A percentile compares a stretch with the other conserved stretches of the same genome.
Conservation (phyloP, 306 rosid species). For the Spatholobus suberectus region DNA sequence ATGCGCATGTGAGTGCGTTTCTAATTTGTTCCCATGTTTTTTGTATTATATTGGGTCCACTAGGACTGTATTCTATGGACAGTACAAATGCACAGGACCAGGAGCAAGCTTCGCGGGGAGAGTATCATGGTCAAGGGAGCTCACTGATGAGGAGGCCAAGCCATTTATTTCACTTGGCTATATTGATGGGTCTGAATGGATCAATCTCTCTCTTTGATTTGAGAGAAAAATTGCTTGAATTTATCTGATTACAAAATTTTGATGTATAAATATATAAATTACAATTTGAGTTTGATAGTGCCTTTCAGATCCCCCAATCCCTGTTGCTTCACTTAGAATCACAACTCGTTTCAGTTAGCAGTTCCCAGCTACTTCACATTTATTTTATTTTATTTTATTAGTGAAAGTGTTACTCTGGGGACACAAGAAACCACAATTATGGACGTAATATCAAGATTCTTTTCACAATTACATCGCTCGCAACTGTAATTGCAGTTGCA, state of each 20-base stretch:
- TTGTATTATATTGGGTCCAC: slow-evolving; percentile 40
- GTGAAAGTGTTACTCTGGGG: neutral
- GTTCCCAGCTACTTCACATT: neutral
- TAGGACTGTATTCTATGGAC: slow-evolving; percentile 85
- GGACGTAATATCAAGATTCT: no score
- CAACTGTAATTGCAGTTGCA: no score
- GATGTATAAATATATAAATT: slow-evolving; percentile 16
- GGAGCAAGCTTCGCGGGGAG: slow-evolving; percentile 74
- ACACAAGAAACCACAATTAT: no score
- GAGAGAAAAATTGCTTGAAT: neutral
- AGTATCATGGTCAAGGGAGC: slow-evolving; percentile 83
- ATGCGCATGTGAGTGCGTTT: slow-evolving; percentile 46
- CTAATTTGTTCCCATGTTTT: slow-evolving; percentile 3
- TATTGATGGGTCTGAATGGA: slow-evolving; percentile 64
- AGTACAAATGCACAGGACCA: slow-evolving; percentile 74
- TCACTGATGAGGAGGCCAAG: slow-evolving; percentile 65
- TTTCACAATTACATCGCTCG: no score
- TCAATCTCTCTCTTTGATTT: slow-evolving; percentile 31
- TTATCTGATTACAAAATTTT: slow-evolving; percentile 21
- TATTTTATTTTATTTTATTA: neutral
- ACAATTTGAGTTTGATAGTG: slow-evolving; percentile 6
- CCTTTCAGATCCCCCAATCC: neutral
- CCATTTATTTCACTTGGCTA: slow-evolving; percentile 72
- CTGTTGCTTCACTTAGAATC: slow-evolving; percentile 3
- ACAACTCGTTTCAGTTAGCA: neutral